Evolutionary conservation across 352 stramenopile species (phyloP).

Genomic region (Phytophthora foliorum): DNA sequence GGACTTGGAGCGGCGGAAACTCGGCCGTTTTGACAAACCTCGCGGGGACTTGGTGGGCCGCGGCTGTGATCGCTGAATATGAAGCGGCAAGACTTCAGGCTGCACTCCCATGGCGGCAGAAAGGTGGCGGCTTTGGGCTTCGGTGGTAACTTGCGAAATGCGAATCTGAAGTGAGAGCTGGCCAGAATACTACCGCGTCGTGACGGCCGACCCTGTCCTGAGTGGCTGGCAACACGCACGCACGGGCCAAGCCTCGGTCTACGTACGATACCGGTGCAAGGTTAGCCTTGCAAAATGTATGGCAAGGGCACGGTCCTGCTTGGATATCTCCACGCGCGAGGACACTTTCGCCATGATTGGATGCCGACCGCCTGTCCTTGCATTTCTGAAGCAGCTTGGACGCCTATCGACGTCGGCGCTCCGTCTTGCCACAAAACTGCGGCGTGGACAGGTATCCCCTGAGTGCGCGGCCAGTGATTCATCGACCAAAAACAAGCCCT

Average conservation of each 20-base stretch:
- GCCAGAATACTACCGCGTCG: not conserved
- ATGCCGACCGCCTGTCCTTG: slow-evolving; percentile 25
- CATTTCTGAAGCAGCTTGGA: slow-evolving; percentile 22
- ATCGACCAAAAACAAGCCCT: slow-evolving; percentile 10
- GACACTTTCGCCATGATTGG: slow-evolving; percentile 29
- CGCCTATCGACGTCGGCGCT: not conserved
- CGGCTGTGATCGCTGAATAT: slow-evolving; percentile 28
- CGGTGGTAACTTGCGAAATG: slow-evolving; percentile 34
- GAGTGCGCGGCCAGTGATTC: slow-evolving; percentile 4
- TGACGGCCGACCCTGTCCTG: slow-evolving; percentile 4
- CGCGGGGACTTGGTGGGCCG: slow-evolving; percentile 26
- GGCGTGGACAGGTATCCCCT: not conserved
- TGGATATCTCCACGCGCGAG: not conserved
- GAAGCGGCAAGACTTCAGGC: slow-evolving; percentile 21
- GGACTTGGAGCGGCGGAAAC: slow-evolving; percentile 30
- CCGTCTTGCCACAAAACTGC: not conserved
- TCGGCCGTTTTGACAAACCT: slow-evolving; percentile 26
- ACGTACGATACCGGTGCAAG: slow-evolving; percentile 1
- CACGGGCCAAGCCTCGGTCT: not conserved
- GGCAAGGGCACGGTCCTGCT: slow-evolving; percentile 1
- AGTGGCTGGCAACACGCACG: slow-evolving; percentile 21
- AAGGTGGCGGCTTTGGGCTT: not conserved
- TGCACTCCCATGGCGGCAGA: slow-evolving; percentile 35
- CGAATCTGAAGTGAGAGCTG: not conserved
- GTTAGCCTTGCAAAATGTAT: slow-evolving; percentile 17